A percentile compares a stretch with the other conserved stretches of the same genome.
Evolutionary conservation across 2,329 filamentous ascomycete genomes (phyloP).

Genomic region (Blumeria graminis): DNA sequence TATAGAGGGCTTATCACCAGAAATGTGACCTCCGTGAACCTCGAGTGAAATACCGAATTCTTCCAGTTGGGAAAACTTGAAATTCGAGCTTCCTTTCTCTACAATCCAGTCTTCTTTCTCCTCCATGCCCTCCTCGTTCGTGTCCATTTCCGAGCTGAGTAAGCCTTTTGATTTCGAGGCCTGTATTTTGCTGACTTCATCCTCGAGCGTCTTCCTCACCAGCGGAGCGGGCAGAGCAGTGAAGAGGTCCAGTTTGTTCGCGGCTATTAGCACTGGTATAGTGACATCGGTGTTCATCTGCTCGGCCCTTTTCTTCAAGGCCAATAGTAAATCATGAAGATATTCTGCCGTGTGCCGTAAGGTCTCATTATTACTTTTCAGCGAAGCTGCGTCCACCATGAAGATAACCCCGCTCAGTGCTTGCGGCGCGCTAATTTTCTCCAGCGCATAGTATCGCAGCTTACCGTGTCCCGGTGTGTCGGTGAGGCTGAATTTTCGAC

Average conservation of each 20-base stretch:
- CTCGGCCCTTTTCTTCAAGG: conserved; percentile 50
- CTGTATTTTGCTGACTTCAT: conserved; percentile 58
- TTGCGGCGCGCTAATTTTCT: conserved; percentile 20
- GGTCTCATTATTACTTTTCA: conserved; percentile 28
- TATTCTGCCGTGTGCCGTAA: conserved; percentile 58
- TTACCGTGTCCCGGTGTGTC: conserved; percentile 96
- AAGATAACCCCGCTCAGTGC: conserved; percentile 57
- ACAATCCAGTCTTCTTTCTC: conserved; percentile 74
- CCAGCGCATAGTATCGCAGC: conserved; percentile 47
- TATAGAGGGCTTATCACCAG: conserved; percentile 40
- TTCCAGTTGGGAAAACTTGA: conserved; percentile 59
- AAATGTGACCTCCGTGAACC: conserved; percentile 50
- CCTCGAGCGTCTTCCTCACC: conserved; percentile 52
- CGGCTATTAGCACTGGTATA: conserved; percentile 60
- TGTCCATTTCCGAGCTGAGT: conserved; percentile 54
- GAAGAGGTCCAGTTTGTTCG: conserved; percentile 91
- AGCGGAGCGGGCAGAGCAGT: conserved; percentile 63
- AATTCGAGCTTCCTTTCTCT: conserved; percentile 51
- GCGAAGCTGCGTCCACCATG: conserved; percentile 59
- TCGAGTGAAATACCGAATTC: conserved; percentile 62
- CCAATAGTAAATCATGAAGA: conserved; percentile 69
- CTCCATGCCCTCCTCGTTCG: conserved; percentile 30
- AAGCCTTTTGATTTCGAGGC: conserved; percentile 56
- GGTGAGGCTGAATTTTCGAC: conserved; percentile 49
- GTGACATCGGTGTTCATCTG: conserved; percentile 26